Base-by-base conservation (phyloP, 768 basidiomycete genomes). In the Pleurotus tuber-regium region DNA sequence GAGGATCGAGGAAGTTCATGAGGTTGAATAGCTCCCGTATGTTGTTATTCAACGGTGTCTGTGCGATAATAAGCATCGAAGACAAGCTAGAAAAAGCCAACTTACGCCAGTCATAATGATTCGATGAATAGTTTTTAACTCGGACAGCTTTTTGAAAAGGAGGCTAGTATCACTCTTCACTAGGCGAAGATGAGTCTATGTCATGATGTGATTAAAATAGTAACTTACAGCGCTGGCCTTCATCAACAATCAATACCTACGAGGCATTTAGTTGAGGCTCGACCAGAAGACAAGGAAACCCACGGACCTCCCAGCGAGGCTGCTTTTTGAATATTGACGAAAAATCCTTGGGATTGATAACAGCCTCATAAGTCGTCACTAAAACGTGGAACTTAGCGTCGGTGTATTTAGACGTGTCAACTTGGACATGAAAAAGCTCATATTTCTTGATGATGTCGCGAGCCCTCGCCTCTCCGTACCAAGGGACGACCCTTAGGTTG, bases 41-140 rank as follows among this genome's bases (percentile, higher is more conserved):
- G 63, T 98, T 98, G 73, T 98, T 98, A 68, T 98, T 98, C 52
- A 98, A 67, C 0, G 96, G 96, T 0, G 97, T 98, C 79, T 92
- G 53, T 16, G 31, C 31, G 16, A 23, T 53, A 40, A 41, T 23
- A 43, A 46, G 19, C 12, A 4, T 19, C 28, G 33, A 3, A 24
- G n/a, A 14, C 16, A 44, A 47, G 16, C 39, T 56, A 19, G 33
- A 26, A 18, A 31, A 33, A 1, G n/a, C 21, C 25, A 7, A 63
- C 79, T 62, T 64, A 87, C 86, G 43, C 93, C 92, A 39, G 95
- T 95, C 83, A 95, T 87, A 44, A 96, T 86, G 12, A 97, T 76
- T 29, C 92, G 82, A 64, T 96, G 92, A 3, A 82, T 70, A 28
- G 77, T 80, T 39, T 84, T 87, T 44, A 98, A 73, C 53, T 91